Conservation (phyloP, 345 rosid genomes). For the Arabidopsis suecica region DNA sequence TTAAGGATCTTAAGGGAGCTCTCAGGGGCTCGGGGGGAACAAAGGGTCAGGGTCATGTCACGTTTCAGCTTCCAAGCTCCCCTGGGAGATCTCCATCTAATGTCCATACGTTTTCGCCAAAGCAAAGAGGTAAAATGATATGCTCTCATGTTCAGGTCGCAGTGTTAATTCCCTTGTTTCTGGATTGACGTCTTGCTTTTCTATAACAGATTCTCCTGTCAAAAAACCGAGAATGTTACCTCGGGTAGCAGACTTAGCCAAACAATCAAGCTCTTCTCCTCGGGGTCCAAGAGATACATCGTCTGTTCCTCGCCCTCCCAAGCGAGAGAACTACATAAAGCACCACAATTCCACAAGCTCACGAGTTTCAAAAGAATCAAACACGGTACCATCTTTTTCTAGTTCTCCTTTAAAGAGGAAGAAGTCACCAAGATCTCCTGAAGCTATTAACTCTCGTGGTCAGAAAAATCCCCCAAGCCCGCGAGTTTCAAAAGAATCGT, state of each 20-base stretch:
- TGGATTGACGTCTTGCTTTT: slow-evolving; percentile 4
- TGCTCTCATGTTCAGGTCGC: slow-evolving; percentile 21
- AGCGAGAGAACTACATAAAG: slow-evolving; percentile 23
- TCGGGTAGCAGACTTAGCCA: slow-evolving; percentile 31
- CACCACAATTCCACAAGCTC: slow-evolving; percentile 20
- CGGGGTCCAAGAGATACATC: slow-evolving; percentile 27
- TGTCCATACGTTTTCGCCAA: slow-evolving; percentile 12
- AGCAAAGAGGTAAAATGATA: slow-evolving; percentile 31
- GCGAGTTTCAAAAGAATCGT: slow-evolving; percentile 22
- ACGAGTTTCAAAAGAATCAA: slow-evolving; percentile 21
- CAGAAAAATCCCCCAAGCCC: slow-evolving; percentile 14
- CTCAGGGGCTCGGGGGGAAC: slow-evolving; percentile 31
- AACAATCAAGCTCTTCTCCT: slow-evolving; percentile 26
- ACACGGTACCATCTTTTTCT: slow-evolving; percentile 7
- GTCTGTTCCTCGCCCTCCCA: slow-evolving; percentile 19
- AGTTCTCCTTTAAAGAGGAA: slow-evolving; percentile 25
- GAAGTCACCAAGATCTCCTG: slow-evolving; percentile 22
- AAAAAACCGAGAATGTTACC: slow-evolving; percentile 34
- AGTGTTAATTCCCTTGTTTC: slow-evolving; percentile 21
- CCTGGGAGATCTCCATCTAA: slow-evolving; percentile 23
- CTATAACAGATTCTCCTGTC: slow-evolving; percentile 27
- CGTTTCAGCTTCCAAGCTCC: slow-evolving; percentile 39
- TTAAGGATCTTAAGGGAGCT: slow-evolving; percentile 38
- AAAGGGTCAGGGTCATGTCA: slow-evolving; percentile 40
- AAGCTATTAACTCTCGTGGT: slow-evolving; percentile 18